Conservation (phyloP, 805 yeast genomes). For the Suhomyces tanzawaensis region DNA sequence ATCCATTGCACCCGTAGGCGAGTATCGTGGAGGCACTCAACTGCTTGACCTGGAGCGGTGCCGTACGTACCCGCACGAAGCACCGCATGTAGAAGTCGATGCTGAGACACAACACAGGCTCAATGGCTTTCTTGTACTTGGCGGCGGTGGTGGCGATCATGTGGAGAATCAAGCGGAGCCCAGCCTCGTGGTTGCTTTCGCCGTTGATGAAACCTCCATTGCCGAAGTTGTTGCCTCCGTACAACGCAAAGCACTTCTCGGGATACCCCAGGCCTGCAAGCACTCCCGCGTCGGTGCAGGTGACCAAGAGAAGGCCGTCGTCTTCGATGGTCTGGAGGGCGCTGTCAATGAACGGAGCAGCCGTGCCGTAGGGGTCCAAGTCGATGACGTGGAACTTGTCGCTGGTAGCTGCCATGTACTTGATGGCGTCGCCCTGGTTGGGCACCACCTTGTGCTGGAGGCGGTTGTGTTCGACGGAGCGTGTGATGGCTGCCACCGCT, state of each 20-base stretch:
- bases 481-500: constrained; percentile 78
- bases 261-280: constrained; percentile 96
- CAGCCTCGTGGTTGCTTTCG: constrained; percentile 91
- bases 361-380: constrained; percentile 97
- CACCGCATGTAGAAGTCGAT: constrained; percentile 92
- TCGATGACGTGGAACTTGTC: constrained; percentile 80
- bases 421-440: constrained; percentile 88
- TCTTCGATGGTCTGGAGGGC: constrained; percentile 83
- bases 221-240: constrained; percentile 89
- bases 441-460: constrained; percentile 57
- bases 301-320: constrained; percentile 82
- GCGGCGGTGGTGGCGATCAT: constrained; percentile 83
- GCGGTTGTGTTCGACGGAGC: constrained; percentile 68
- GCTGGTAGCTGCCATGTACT: constrained; percentile 57
- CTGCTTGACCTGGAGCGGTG: constrained; percentile 80
- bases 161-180: constrained; percentile 77
- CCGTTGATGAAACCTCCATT: constrained; percentile 42
- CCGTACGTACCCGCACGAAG: constrained; percentile 71
- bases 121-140: constrained; percentile 79
- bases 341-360: constrained; percentile 91
- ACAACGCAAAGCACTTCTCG: constrained; percentile 91
- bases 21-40: constrained; percentile 75
- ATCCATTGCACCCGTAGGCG: constrained; percentile 82
- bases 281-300: constrained; percentile 96
- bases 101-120: constrained; percentile 80